Conservation (phyloP, 176 grass and related monocot genomes). For the Cenchrus purpureus region DNA sequence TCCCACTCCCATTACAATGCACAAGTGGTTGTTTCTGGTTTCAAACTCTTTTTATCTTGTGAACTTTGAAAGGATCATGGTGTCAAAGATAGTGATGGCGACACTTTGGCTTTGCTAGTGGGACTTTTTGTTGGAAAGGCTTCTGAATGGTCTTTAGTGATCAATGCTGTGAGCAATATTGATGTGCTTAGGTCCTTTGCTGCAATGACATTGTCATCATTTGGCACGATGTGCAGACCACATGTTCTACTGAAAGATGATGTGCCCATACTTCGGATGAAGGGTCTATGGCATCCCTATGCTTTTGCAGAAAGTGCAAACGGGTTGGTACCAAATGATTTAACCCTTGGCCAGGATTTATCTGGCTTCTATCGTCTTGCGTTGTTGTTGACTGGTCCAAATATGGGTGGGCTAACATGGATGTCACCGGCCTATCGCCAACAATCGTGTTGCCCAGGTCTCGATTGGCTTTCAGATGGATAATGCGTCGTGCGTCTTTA, state of each 20-base stretch:
- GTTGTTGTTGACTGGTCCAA: slow-evolving; percentile 94
- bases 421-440: no score
- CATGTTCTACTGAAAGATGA: slow-evolving; percentile 53
- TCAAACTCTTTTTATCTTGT: slow-evolving; percentile 38
- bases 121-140: slow-evolving; percentile 63
- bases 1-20: no score
- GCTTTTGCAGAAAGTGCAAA: slow-evolving; percentile 75
- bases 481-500: no score
- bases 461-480: no score
- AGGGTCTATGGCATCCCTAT: slow-evolving; percentile 95
- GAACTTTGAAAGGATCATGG: slow-evolving; percentile 62
- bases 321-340: slow-evolving; percentile 80
- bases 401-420: slow-evolving; percentile 97
- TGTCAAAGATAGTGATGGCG: slow-evolving; percentile 60
- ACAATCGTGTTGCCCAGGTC: no score
- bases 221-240: slow-evolving; percentile 71
- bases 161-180: slow-evolving; percentile 64
- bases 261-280: slow-evolving; percentile 71
- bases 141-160: slow-evolving; percentile 81
- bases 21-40: slow-evolving; percentile 23
- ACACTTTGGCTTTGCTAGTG: slow-evolving; percentile 64
- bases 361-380: slow-evolving; percentile 60
- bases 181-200: slow-evolving; percentile 95
- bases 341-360: slow-evolving; percentile 68
- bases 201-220: slow-evolving; percentile 56